phyloP scores from a whole-genome alignment of 139 green algal genomes.

The Desmodesmus armatus region DNA sequence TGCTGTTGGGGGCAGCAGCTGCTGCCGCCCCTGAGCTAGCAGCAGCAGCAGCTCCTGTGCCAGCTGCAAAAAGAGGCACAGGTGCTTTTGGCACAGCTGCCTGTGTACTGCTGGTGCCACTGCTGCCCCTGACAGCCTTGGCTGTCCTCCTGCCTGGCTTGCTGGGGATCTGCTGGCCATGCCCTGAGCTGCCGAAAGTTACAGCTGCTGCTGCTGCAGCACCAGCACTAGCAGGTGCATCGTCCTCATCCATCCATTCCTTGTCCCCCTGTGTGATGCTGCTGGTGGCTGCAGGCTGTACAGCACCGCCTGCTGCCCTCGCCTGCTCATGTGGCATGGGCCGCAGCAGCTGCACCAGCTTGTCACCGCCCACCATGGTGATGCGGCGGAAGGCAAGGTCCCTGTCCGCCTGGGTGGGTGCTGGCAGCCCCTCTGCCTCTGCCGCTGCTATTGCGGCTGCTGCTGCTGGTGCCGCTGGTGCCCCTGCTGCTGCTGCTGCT shows the following conservation, averaged over 20 bases:
- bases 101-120: not conserved
- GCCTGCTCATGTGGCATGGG: no score
- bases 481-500: not conserved
- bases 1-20: not conserved
- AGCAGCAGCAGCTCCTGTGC: constrained; percentile 6
- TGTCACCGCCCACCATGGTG: no score
- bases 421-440: no score
- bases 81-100: no score
- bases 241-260: no score
- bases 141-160: not conserved
- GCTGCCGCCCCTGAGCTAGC: not conserved
- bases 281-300: not conserved
- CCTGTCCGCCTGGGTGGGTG: no score
- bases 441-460: no score
- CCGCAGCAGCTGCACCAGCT: not conserved
- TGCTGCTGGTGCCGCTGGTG: not conserved
- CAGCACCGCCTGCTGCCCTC: not conserved
- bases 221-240: no score
- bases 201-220: not conserved
- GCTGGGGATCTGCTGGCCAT: not conserved
- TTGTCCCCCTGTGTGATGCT: no score
- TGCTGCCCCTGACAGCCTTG: not conserved
- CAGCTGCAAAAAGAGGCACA: no score
- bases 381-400: no score
- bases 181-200: not conserved